Conservation (phyloP, 148 eudicot genomes). For the Amaranthus hypochondriacus region DNA sequence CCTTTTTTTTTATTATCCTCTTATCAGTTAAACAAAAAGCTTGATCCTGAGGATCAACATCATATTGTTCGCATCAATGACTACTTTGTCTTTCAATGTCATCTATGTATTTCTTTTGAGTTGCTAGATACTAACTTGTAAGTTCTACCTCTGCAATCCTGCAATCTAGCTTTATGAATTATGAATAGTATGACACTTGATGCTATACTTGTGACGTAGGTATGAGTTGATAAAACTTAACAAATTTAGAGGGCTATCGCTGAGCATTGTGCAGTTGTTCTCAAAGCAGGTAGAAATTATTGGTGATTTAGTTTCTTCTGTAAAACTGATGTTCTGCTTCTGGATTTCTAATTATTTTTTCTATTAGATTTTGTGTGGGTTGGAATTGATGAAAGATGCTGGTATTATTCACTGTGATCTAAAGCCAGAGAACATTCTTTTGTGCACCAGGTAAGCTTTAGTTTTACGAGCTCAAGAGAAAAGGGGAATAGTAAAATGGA, state of each 20-base stretch:
- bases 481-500: neutral
- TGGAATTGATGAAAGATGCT: conserved; percentile 93
- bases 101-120: conserved; percentile 90
- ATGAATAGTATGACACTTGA: conserved; percentile 10
- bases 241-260: conserved; percentile 75
- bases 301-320: conserved; percentile 8
- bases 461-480: conserved; percentile 5
- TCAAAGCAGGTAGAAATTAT: conserved; percentile 69
- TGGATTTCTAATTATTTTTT: conserved; percentile 7
- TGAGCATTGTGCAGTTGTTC: conserved; percentile 92
- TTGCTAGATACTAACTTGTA: conserved; percentile 85
- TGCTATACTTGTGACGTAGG: conserved; percentile 32
- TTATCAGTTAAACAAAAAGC: conserved; percentile 78
- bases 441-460: conserved; percentile 73
- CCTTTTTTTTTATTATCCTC: conserved; percentile 4
- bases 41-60: conserved; percentile 94
- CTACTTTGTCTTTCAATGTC: conserved; percentile 83
- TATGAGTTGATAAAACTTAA: conserved; percentile 89
- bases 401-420: conserved; percentile 95
- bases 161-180: conserved; percentile 1
- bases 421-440: conserved; percentile 94
- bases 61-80: conserved; percentile 96
- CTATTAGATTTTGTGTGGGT: conserved; percentile 74
- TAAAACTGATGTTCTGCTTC: neutral
- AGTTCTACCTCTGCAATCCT: conserved; percentile 28